Percentiles rank a stretch among this genome's conserved stretches.
Evolutionary conservation across 2,329 filamentous ascomycete species (phyloP).

Genomic region (Trichoderma sp.): DNA sequence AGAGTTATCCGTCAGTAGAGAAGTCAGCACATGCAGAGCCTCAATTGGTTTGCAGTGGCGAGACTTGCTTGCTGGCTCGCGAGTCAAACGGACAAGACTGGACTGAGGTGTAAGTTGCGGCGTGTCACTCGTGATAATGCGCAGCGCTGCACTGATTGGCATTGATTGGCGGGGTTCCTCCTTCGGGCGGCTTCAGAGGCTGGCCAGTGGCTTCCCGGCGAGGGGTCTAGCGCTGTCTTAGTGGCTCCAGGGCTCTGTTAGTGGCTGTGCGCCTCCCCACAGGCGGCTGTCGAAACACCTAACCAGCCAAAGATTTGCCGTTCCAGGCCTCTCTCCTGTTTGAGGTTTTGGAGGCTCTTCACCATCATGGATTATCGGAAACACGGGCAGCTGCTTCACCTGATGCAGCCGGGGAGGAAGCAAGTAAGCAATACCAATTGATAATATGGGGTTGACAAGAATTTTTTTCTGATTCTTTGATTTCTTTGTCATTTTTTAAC

Average conservation of each 20-base stretch:
- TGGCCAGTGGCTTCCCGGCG: background rate
- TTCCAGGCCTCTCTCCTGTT: background rate
- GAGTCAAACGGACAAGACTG: background rate
- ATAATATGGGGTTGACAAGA: background rate
- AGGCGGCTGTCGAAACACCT: slow-evolving; percentile 5
- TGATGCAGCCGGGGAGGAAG: background rate
- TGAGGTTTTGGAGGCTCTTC: background rate
- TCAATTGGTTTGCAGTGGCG: background rate
- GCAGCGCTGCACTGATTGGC: background rate
- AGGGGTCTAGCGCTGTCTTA: background rate
- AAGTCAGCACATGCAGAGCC: background rate
- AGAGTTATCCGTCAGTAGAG: background rate
- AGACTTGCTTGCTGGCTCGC: background rate
- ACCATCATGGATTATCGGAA: background rate
- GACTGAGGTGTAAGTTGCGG: background rate
- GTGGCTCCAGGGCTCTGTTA: background rate
- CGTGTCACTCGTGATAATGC: background rate
- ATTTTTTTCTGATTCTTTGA: background rate
- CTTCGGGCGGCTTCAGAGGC: background rate
- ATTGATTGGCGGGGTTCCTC: background rate
- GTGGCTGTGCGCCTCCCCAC: background rate
- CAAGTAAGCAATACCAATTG: too few species aligned
- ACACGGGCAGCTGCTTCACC: background rate
- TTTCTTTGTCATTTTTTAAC: background rate
- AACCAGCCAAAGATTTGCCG: background rate